phyloP scores from a whole-genome alignment of 371 early-diverging fungal genomes.

The Coemansia sp. region DNA sequence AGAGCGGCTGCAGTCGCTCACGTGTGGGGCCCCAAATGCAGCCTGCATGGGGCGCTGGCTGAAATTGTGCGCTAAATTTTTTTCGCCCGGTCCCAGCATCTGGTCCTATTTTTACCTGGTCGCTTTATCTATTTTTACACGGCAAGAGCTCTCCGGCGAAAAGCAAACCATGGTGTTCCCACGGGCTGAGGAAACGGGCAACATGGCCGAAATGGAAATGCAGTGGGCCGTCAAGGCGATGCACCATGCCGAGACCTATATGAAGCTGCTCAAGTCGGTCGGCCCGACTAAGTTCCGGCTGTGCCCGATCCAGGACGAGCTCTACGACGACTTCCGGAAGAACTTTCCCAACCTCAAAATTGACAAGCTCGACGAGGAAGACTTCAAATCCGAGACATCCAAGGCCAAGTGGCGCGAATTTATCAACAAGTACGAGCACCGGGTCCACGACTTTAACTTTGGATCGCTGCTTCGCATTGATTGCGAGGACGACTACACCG shows the following conservation, averaged over 20 bases:
- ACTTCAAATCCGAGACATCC: slow-evolving; percentile 75
- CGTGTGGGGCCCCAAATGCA: background rate
- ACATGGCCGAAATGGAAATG: slow-evolving; percentile 83
- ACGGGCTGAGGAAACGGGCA: slow-evolving; percentile 74
- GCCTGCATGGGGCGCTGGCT: background rate
- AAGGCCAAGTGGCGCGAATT: slow-evolving; percentile 90
- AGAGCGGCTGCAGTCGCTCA: background rate
- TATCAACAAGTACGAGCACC: slow-evolving; percentile 79
- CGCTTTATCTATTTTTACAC: too few relatives aligned
- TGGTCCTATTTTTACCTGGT: background rate
- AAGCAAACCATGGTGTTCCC: slow-evolving; percentile 63
- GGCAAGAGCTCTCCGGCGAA: background rate
- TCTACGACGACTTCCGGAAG: slow-evolving; percentile 71
- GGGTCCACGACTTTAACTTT: slow-evolving; percentile 88
- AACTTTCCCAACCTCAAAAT: slow-evolving; percentile 74
- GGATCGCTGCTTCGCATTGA: slow-evolving; percentile 83
- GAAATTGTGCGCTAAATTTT: too few relatives aligned
- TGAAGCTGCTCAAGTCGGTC: slow-evolving; percentile 69
- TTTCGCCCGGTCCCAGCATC: too few relatives aligned
- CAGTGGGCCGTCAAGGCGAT: slow-evolving; percentile 94
- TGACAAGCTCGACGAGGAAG: slow-evolving; percentile 64
- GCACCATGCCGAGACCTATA: slow-evolving; percentile 92
- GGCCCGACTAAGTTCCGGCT: slow-evolving; percentile 73
- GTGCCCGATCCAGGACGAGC: slow-evolving; percentile 83
- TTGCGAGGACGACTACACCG: slow-evolving; percentile 72